These are phyloP conservation scores for Diphasiastrum complanatum DNA, from an alignment of 83 land plant species.

Conservation along the genomic window DNA sequence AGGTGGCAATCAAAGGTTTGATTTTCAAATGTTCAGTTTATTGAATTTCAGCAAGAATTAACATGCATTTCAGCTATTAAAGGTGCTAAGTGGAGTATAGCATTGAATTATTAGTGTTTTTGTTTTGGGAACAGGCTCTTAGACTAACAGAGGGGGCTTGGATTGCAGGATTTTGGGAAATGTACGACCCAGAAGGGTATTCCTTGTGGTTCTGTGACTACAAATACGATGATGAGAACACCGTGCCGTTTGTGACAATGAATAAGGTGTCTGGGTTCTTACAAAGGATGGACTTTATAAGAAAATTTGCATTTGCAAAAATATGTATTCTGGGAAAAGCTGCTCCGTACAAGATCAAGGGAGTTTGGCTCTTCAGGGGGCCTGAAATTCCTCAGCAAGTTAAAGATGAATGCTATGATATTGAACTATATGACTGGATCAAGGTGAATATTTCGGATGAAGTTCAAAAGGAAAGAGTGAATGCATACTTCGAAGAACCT, in stretches of 20 bases:
- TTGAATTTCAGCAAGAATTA: background rate
- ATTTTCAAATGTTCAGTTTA: background rate
- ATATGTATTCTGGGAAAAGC: slow-evolving; percentile 78
- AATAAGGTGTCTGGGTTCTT: slow-evolving; percentile 92
- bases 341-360: slow-evolving; percentile 83
- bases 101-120: background rate
- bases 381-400: slow-evolving; percentile 76
- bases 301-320: slow-evolving; percentile 93
- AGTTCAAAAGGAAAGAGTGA: slow-evolving; percentile 10
- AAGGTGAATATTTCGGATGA: slow-evolving; percentile 2
- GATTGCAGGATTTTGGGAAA: slow-evolving; percentile 90
- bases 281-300: slow-evolving; percentile 83
- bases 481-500: slow-evolving; percentile 15
- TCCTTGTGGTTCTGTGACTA: slow-evolving; percentile 97
- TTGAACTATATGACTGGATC: slow-evolving; percentile 16
- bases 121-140: background rate
- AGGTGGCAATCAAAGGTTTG: slow-evolving; percentile 80
- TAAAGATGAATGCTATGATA: slow-evolving; percentile 19
- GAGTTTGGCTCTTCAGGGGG: slow-evolving; percentile 97
- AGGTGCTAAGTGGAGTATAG: background rate
- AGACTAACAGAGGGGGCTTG: background rate
- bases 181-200: slow-evolving; percentile 96
- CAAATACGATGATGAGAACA: slow-evolving; percentile 93
- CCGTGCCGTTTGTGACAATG: slow-evolving; percentile 83
- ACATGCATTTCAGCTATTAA: background rate